Base-by-base conservation (phyloP, 306 rosid genomes). In the Lagenaria siceraria region DNA sequence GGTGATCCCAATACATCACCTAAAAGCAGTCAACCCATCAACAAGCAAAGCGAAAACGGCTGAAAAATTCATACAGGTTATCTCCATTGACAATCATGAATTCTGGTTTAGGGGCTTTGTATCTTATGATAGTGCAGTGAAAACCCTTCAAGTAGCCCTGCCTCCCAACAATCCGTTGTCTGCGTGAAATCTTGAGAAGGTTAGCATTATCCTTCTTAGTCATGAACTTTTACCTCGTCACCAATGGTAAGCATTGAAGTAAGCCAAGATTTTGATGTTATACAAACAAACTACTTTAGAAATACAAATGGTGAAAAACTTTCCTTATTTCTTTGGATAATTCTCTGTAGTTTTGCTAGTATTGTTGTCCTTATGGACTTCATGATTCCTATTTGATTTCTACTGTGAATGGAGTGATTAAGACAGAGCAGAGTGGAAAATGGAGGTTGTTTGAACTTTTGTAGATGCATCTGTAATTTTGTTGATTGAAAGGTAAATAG, bases 91-190 rank as follows among this genome's bases (percentile, higher is more conserved):
- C 76, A 88, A 92, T 77, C 91, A 88, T 58, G 99, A 96, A 74
- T 92, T 96, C 87, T 96, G 99, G 99, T 92, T 96, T 56, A 89
- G 90, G 99, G 99, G 97, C 8, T 96, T 96, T 82, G 80, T 92
- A 71, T 87, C 85, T 78, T 96, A 96, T 58, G 92, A 84, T 0
- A 88, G 81, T 68, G 97, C 98, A 51, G 83, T 84, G 80, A 84
- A 80, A 19, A 64, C 31, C 83, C 88, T 96, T 77, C 85, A 75
- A 80, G 89, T 85, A 66, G 90, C 91, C 80, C 71, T 85, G 42
- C 85, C 85, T 68, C 59, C 80, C 27, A 51, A 51, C 62, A 29
- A 5, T 29, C 14, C 46, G 1, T 29, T 9, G 54, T 48, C 58
- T 14, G 59, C 48, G 12, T 73, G 54, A 52, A 73, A 51, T 27